A percentile compares a stretch with the other conserved stretches of the same genome.
These are phyloP conservation scores for Sabuloglossum arenarium DNA, from an alignment of 495 filamentous ascomycete species.

Conservation along the genomic window DNA sequence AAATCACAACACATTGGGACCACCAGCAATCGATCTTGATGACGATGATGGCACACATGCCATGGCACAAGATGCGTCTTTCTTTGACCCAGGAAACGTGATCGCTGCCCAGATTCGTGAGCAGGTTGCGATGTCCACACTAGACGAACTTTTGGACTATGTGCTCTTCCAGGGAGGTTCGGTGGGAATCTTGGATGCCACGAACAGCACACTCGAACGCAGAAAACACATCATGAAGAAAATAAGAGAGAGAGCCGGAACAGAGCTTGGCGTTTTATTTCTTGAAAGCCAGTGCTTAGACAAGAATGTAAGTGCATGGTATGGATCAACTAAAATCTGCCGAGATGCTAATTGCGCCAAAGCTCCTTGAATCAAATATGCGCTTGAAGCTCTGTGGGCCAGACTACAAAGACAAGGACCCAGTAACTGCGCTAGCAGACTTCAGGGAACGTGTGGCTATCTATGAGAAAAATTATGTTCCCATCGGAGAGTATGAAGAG, in stretches of 20 bases:
- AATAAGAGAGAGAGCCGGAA: conserved; percentile 65
- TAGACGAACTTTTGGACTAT: conserved; percentile 81
- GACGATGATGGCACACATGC: background rate
- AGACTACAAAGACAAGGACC: conserved; percentile 89
- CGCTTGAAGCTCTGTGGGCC: conserved; percentile 90
- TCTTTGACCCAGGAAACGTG: conserved; percentile 85
- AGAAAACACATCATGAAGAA: conserved; percentile 64
- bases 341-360: background rate
- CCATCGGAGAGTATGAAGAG: conserved; percentile 82
- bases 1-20: background rate
- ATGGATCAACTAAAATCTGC: conserved; percentile 9
- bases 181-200: conserved; percentile 95
- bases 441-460: conserved; percentile 87
- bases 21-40: conserved; percentile 1
- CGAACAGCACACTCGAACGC: conserved; percentile 80
- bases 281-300: conserved; percentile 88
- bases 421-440: conserved; percentile 57
- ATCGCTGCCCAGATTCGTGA: conserved; percentile 67
- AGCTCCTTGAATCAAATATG: conserved; percentile 89
- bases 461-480: conserved; percentile 83
- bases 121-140: conserved; percentile 74
- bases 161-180: conserved; percentile 63
- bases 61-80: conserved; percentile 75
- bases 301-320: conserved; percentile 24
- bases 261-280: conserved; percentile 73